Conservation (phyloP, 129 eudicot genomes). For the Helianthus tuberosus region DNA sequence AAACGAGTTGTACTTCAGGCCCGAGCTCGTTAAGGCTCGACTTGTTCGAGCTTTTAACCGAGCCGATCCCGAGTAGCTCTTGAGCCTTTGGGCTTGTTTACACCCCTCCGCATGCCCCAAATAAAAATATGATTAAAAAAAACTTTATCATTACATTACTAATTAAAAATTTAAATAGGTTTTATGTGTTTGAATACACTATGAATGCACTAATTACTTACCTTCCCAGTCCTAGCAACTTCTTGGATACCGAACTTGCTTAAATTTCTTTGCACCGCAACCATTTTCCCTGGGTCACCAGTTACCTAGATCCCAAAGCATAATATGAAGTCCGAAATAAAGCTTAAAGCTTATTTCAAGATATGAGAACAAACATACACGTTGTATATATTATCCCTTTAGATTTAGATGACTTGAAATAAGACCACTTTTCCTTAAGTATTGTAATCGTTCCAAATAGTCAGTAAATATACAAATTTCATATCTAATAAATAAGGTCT, state of each 20-base stretch:
- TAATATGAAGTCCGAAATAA: not conserved
- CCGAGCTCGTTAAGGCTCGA: too few species aligned
- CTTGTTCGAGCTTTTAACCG: too few species aligned
- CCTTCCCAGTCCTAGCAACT: slow-evolving; percentile 96
- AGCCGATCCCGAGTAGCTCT: too few species aligned
- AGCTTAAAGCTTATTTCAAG: not conserved
- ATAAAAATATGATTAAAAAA: not conserved
- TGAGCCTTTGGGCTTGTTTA: too few species aligned
- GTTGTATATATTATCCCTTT: not conserved
- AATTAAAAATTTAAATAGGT: not conserved
- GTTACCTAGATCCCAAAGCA: slow-evolving; percentile 62
- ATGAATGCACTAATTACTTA: slow-evolving; percentile 20
- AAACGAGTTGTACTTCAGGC: too few species aligned
- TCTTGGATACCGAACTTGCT: slow-evolving; percentile 86
- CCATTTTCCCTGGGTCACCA: slow-evolving; percentile 97
- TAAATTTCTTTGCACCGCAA: slow-evolving; percentile 75
- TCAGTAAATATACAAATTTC: not conserved
- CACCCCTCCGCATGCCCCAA: too few species aligned
- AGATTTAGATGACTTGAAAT: not conserved
- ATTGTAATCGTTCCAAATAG: not conserved
- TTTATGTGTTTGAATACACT: slow-evolving; percentile 9
- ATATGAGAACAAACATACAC: not conserved
- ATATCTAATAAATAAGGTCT: slow-evolving; percentile 9
- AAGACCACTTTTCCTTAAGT: slow-evolving; percentile 1
- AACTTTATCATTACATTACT: not conserved